These are phyloP conservation scores for Aspergillus nomiae DNA, from an alignment of 2,329 filamentous ascomycete species.

Conservation along the genomic window DNA sequence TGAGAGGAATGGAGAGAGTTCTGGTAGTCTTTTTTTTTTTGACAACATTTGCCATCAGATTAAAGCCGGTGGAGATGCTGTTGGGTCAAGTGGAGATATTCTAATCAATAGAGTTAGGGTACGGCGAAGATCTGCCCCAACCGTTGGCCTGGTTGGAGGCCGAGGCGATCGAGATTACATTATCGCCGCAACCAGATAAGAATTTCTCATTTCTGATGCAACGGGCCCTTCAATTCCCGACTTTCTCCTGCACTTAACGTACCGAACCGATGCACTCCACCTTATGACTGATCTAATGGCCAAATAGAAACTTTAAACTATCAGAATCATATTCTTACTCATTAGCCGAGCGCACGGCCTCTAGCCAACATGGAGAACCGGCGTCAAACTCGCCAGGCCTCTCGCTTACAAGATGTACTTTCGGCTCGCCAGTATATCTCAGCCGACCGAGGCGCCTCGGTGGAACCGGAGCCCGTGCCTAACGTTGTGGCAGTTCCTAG, in stretches of 20 bases:
- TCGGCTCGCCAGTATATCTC: not conserved
- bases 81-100: constrained; percentile 1
- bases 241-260: not conserved
- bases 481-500: too few species aligned
- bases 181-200: not conserved
- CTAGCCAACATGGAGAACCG: not conserved
- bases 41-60: not conserved
- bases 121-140: not conserved
- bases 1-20: not conserved
- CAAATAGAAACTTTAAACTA: not conserved
- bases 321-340: not conserved
- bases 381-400: not conserved
- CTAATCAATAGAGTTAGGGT: not conserved
- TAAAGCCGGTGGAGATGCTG: not conserved
- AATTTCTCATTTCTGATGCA: not conserved
- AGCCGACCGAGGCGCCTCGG: not conserved
- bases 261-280: not conserved
- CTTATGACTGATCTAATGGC: not conserved
- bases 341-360: not conserved
- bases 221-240: too few species aligned
- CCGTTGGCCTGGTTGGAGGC: not conserved
- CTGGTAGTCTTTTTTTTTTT: not conserved
- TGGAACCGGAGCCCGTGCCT: not conserved
- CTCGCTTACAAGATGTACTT: not conserved
- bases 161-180: constrained; percentile 2